Conservation (phyloP, 768 basidiomycete genomes). For the Butyriboletus loyo region DNA sequence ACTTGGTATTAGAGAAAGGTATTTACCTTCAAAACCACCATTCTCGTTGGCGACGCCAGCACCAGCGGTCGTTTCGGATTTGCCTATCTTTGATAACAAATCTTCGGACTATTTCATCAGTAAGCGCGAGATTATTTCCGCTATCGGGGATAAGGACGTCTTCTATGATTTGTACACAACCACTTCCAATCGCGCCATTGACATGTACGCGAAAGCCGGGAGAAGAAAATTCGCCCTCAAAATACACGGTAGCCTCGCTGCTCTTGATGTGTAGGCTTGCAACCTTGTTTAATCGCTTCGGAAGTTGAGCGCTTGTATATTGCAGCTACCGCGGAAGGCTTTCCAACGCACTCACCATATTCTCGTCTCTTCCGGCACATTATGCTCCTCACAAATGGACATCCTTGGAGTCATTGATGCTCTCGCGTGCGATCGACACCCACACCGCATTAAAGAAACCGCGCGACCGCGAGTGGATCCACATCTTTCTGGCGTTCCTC, state of each 20-base stretch:
- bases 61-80: conserved; percentile 4
- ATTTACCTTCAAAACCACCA: conserved; percentile 69
- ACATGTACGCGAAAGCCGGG: conserved; percentile 78
- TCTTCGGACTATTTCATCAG: conserved; percentile 42
- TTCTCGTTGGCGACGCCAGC: conserved; percentile 55
- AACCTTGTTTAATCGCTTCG: neutral
- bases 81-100: conserved; percentile 20
- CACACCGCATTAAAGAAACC: conserved; percentile 55
- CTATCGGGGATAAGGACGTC: conserved; percentile 49
- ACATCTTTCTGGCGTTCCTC: conserved; percentile 73
- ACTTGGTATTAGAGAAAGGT: conserved; percentile 70
- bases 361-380: conserved; percentile 78
- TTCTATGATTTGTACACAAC: conserved; percentile 80
- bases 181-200: conserved; percentile 78
- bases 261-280: conserved; percentile 78
- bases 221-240: conserved; percentile 84
- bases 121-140: conserved; percentile 56
- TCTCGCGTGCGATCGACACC: conserved; percentile 68
- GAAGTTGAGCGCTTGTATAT: conserved; percentile 8
- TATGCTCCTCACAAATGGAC: conserved; percentile 83
- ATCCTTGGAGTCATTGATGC: conserved; percentile 75
- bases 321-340: conserved; percentile 66
- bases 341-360: conserved; percentile 62
- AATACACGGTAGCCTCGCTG: conserved; percentile 82
- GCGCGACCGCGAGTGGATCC: conserved; percentile 77